Base-by-base conservation (phyloP, 108 stramenopile species). In the Fistulifera pelliculosa region DNA sequence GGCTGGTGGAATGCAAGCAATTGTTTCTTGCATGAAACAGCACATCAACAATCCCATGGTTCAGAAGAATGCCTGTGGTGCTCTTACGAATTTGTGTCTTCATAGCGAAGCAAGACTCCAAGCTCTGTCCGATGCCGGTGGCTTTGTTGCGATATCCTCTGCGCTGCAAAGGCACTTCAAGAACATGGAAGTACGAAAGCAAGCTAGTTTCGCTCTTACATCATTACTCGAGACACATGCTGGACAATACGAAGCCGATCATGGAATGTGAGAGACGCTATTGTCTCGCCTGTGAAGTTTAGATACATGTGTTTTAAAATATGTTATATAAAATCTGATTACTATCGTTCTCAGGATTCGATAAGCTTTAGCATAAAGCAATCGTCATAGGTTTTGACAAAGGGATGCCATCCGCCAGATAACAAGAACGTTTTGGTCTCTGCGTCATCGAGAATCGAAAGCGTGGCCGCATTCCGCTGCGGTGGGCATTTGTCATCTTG, bases 401-500 rank as follows among this genome's bases (percentile, higher is more conserved):
- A 85, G 19, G 84, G 84, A 50, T 66, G 60, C 85, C 85, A 86
- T 17, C 85, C 85, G 41, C 85, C 85, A 23, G 69, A 66, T 16
- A 86, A 56, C 39, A 86, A 57, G 56, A 71, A 81, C 26, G 53
- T 65, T 27, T 47, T 49, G 16, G 48, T 8, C 2, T 59, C 47
- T 1, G 58, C 49, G 5, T 35, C 55, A 22, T 40, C 58, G 12
- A 31, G 21, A 14, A 22, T 11, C 41, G 50, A 67, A 25, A 87
- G 65, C 13, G 79, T 69, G 17, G 85, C 85, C 11, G 85, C 85
- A 69, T 87, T 87, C 47, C 85, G 71, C 40, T 70, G 68, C 15
- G 79, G 79, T n/a, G 68, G 85, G 65, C 31, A 16, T 14, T 17
- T 35, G 21, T 14, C 26, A 35, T 35, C 6, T 35, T 35, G 6